Evolutionary conservation across 2,329 filamentous ascomycete species (phyloP), one percentile per base, ranked within the genome.

Genomic region (Exophiala xenobiotica): DNA sequence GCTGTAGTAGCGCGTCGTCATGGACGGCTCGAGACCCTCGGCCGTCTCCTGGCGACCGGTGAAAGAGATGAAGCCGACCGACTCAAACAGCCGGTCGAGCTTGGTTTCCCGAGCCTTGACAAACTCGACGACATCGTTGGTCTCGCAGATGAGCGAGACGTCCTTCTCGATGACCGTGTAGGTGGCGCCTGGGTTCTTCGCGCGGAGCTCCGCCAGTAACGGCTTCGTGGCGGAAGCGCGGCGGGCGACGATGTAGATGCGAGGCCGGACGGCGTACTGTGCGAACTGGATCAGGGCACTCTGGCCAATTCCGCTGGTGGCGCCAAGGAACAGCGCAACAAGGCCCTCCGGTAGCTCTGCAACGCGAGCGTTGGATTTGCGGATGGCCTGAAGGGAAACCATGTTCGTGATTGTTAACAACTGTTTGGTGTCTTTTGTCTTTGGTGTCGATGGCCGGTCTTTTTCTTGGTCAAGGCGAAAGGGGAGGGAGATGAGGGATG

Each of bases 11-110:
- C 70, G 69, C 9, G 85, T 70, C 7, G 76, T 71, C 22, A 75
- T 70, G 24, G 75, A 71, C 23, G 73, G 69, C 43, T 80, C 73
- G 2, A 86, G 69, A 2, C 78, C 79, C 65, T 86, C 83, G 0
- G 67, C 43, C 0, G 80, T 83, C 4, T 51, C 40, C 54, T 82
- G 80, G 14, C 49, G 49, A 3, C 33, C 33, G 3, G n/a, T 23
- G 22, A 52, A 52, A n/a, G 49, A 6, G 11, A 52, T 46, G 23
- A 41, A 52, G 22, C 49, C 49, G 4, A 23, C 31, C 6, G 49
- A 52, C 49, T 24, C 31, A 31, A 52, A 39, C 18, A 52, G 35
- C 14, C 47, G 23, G 19, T 52, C 49, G 19, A 52, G 22, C 35
- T 47, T 46, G 24, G 39, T 51, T 24, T 51, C 47, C 16, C 26